Percentiles rank a stretch among this genome's conserved stretches.
These are phyloP conservation scores for Penicillium herquei DNA, from an alignment of 495 filamentous ascomycete species.

Conservation along the genomic window DNA sequence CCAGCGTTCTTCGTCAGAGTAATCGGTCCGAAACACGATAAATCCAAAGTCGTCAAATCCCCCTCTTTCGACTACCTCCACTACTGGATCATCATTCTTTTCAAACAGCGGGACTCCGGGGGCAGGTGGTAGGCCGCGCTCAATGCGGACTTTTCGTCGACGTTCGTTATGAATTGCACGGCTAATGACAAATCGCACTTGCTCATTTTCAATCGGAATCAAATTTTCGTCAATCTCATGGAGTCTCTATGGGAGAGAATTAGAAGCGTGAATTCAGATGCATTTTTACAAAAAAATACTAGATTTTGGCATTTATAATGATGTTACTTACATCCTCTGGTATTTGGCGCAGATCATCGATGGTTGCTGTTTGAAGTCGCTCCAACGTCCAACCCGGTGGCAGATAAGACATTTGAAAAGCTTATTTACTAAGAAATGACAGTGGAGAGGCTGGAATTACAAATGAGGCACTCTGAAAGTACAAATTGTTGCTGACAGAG, in stretches of 20 bases:
- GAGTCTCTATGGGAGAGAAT: background rate
- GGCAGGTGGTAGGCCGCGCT: background rate
- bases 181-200: background rate
- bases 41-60: conserved; percentile 5
- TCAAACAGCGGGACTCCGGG: background rate
- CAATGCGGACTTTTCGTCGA: background rate
- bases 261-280: background rate
- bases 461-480: too few species aligned
- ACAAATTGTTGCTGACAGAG: too few species aligned
- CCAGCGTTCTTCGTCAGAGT: background rate
- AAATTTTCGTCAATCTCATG: background rate
- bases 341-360: conserved; percentile 5
- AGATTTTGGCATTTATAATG: too few species aligned
- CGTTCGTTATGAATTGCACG: conserved; percentile 1
- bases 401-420: background rate
- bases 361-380: conserved; percentile 2
- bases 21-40: conserved; percentile 3
- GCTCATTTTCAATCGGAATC: background rate
- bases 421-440: too few species aligned
- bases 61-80: conserved; percentile 1
- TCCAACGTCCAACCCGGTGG: conserved; percentile 1
- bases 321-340: background rate
- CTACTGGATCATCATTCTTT: conserved; percentile 3
- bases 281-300: background rate
- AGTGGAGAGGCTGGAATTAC: too few species aligned